Evolutionary conservation across 2,329 filamentous ascomycete genomes (phyloP), one percentile per base, ranked within the genome.

Genomic region (Calonectria ilicicola): DNA sequence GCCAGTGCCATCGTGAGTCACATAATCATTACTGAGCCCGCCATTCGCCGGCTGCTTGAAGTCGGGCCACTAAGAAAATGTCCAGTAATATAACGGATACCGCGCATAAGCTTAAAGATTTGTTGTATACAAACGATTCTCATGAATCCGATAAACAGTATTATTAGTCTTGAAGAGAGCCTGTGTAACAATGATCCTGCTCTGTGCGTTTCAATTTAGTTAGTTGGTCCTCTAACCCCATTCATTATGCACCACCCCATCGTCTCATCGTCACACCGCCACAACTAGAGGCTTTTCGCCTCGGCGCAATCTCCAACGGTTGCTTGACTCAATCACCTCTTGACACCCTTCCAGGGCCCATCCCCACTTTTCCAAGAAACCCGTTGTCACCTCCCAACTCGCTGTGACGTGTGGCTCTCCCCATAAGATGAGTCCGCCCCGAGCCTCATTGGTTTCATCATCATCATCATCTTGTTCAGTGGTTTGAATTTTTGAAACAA

Each of bases 281-380:
- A 15, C n/a, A 10, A 40, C 21, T 9, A 60, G 21, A 26, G 65
- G 56, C 17, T n/a, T 32, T 26, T 72, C 69, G 7, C 69, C 69
- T 14, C 69, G 40, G 14, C 38, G 67, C 32, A 44, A 23, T 26
- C 69, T 72, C 69, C 56, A 72, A 21, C 40, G 56, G 14, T 72
- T 66, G n/a, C 51, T 72, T 5, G 47, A 64, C 14, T 58, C 40
- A 5, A 72, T 32, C 26, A 72, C 6, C 1, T 68, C 69, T 2
- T 67, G 23, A 29, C 69, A 72, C 7, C 65, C 69, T 23, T 72
- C 51, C 49, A 72, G 17, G 5, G 44, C 32, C 69, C 69, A 72
- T n/a, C 42, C n/a, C 69, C 69, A 72, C 32, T 68, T 72, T 42
- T 10, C 6, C 2, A 65, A 1, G 47, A 72, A 72, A 2, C 69